phyloP scores from a whole-genome alignment of 305 asterid genomes.

The Fraxinus velutina region DNA sequence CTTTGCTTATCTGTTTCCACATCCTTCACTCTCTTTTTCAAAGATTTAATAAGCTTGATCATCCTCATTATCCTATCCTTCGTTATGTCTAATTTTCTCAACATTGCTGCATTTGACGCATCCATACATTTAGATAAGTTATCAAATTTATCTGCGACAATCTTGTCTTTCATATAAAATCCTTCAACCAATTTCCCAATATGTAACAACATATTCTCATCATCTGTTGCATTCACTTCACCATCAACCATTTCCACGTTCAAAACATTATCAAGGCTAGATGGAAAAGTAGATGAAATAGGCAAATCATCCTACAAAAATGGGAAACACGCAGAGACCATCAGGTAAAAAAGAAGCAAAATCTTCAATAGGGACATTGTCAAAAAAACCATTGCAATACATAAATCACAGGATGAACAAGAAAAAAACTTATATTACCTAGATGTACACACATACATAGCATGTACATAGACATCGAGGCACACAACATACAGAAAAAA shows the following conservation, averaged over 20 bases:
- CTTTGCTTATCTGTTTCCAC: slow-evolving; percentile 49
- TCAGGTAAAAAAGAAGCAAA: slow-evolving; percentile 29
- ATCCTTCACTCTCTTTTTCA: slow-evolving; percentile 53
- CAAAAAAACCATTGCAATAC: slow-evolving; percentile 7
- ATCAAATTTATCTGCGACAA: slow-evolving; percentile 53
- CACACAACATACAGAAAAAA: neutral
- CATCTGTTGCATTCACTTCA: slow-evolving; percentile 47
- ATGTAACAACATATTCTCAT: slow-evolving; percentile 43
- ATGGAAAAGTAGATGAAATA: slow-evolving; percentile 41
- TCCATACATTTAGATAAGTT: slow-evolving; percentile 52
- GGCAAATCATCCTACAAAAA: slow-evolving; percentile 58
- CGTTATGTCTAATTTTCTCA: slow-evolving; percentile 43
- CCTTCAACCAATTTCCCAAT: slow-evolving; percentile 59
- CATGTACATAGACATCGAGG: neutral
- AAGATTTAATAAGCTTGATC: slow-evolving; percentile 39
- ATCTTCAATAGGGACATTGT: slow-evolving; percentile 11
- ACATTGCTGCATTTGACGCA: slow-evolving; percentile 44
- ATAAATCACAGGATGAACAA: slow-evolving; percentile 1
- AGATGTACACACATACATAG: neutral
- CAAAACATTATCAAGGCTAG: slow-evolving; percentile 32
- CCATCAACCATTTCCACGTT: slow-evolving; percentile 39
- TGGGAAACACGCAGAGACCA: slow-evolving; percentile 22
- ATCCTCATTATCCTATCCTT: slow-evolving; percentile 39
- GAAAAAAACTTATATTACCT: neutral
- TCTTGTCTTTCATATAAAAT: slow-evolving; percentile 59